Evolutionary conservation across 1,284 basidiomycete genomes (phyloP).

Genomic region (Mycena citricolor): DNA sequence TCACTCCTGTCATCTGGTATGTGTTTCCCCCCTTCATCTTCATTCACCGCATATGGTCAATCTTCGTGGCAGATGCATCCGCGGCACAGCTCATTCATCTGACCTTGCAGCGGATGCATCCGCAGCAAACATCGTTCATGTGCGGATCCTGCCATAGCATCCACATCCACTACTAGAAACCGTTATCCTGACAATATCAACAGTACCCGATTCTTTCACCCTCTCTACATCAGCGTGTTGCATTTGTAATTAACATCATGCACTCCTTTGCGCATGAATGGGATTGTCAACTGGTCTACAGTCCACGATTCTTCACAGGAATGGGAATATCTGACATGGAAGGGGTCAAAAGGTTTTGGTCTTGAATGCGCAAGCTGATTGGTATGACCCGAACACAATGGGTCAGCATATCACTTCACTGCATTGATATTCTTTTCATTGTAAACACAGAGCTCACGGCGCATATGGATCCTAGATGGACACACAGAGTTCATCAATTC

Average conservation of each 20-base stretch:
- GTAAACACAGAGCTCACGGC: constrained; percentile 22
- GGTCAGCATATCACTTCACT: constrained; percentile 8
- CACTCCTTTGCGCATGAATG: constrained; percentile 43
- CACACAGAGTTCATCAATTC: constrained; percentile 25
- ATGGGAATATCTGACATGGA: constrained; percentile 37
- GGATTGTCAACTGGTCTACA: constrained; percentile 40
- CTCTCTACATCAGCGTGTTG: constrained; percentile 24
- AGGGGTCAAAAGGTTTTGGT: constrained; percentile 39
- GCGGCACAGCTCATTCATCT: too few species aligned
- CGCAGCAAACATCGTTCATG: too few species aligned
- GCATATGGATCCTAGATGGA: constrained; percentile 31
- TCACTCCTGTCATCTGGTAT: constrained; percentile 31
- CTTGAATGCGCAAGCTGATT: constrained; percentile 31
- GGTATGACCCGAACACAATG: constrained; percentile 31
- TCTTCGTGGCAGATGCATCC: too few species aligned
- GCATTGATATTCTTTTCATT: not conserved
- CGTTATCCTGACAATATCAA: not conserved
- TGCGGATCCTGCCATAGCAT: too few species aligned
- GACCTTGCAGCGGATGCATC: too few species aligned
- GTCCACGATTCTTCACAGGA: constrained; percentile 32
- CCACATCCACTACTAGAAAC: too few species aligned
- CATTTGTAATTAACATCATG: constrained; percentile 39
- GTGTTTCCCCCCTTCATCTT: constrained; percentile 6
- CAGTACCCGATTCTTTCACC: constrained; percentile 34
- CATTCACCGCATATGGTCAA: too few species aligned